Evolutionary conservation across 352 stramenopile genomes (phyloP), one percentile per base, ranked within the genome.

Genomic region (Globisporangium okanoganense): DNA sequence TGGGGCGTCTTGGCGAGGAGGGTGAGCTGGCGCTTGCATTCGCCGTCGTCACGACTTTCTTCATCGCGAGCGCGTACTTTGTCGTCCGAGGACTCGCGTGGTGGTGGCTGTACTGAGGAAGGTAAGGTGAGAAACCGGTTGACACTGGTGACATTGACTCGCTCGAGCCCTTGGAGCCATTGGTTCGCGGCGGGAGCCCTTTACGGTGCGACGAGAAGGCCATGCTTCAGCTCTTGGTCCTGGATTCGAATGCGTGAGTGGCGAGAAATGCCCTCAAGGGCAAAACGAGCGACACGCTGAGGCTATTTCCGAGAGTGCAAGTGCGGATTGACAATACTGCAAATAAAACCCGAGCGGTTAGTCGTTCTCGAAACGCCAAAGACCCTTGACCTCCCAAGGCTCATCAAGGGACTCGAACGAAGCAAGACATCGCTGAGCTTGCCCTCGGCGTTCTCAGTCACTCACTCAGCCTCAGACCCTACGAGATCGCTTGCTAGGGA

Each of bases 31-130:
- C 14, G 31, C 33, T 41, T 6, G 20, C n/a, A 20, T 44, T 50
- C 13, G 38, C n/a, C 10, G 24, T 58, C 12, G 25, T 18, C n/a
- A 24, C 49, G 8, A 33, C 29, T 41, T 59, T 58, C 41, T 59
- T 65, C 25, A 45, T 31, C 5, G 33, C 18, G 3, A 43, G 10
- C 2, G 53, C 18, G 38, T 73, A 68, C 54, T 70, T 76, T 2
- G 58, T n/a, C 9, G 66, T 38, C n/a, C 74, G 64, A 4, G 74
- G 74, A 61, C 74, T 82, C 14, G 29, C 16, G n/a, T 43, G 4
- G n/a, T 31, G 20, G 9, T 22, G 44, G 9, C 27, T 25, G 13
- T 29, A 9, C 27, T 36, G 53, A 14, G 51, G 14, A 9, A 13
- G 22, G 2, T 22, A 48, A 2, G 44, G 54, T 16, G 54, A 61